Evolutionary conservation across 192 early-diverging fungal species (phyloP).

Genomic region (Coemansia sp.): DNA sequence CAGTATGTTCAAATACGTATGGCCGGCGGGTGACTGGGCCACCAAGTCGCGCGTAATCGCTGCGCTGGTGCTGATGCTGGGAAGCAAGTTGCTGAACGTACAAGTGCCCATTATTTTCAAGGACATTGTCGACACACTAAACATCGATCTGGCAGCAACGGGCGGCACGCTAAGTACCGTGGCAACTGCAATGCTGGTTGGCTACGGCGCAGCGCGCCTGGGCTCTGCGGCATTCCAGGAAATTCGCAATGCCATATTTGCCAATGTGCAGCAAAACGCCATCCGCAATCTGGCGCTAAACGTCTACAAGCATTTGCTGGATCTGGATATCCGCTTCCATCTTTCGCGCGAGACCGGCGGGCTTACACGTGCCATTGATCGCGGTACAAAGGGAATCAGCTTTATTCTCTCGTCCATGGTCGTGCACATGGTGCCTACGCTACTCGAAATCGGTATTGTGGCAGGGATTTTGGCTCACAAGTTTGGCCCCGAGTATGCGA

Average conservation of each 20-base stretch:
- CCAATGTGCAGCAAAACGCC: conserved; percentile 89
- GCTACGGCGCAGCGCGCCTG: conserved; percentile 90
- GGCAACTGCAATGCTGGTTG: conserved; percentile 89
- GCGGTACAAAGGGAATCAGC: conserved; percentile 94
- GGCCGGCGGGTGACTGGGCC: conserved; percentile 86
- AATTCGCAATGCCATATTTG: conserved; percentile 92
- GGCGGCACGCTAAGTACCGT: conserved; percentile 70
- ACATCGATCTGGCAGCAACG: conserved; percentile 59
- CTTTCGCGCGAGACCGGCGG: conserved; percentile 94
- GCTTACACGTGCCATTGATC: conserved; percentile 93
- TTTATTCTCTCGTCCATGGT: conserved; percentile 93
- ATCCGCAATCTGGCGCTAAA: conserved; percentile 82
- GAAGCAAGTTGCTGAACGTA: conserved; percentile 83
- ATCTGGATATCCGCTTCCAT: conserved; percentile 90
- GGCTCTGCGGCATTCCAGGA: conserved; percentile 82
- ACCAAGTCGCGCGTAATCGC: conserved; percentile 85
- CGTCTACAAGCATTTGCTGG: conserved; percentile 88
- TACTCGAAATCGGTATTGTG: conserved; percentile 93
- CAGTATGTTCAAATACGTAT: conserved; percentile 76
- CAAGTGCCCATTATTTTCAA: conserved; percentile 98
- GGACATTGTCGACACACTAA: conserved; percentile 84
- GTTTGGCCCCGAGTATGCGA: conserved; percentile 63
- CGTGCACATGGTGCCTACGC: conserved; percentile 93
- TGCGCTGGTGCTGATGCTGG: conserved; percentile 81
- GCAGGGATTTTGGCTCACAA: conserved; percentile 77